Base-by-base conservation (phyloP, 176 grass and related monocot genomes). In the Bromus sterilis region DNA sequence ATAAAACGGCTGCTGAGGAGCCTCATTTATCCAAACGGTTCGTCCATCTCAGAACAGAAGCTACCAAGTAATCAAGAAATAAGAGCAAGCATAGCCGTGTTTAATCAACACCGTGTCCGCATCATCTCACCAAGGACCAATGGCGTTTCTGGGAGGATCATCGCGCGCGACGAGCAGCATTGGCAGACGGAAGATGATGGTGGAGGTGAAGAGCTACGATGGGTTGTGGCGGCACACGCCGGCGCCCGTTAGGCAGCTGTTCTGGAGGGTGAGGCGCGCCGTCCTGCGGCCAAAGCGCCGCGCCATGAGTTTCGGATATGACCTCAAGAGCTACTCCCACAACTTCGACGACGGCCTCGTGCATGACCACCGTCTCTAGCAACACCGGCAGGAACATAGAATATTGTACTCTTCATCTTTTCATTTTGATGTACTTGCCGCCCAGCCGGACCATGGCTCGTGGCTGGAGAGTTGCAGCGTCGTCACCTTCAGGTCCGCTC, bases 331-430 rank as follows among this genome's bases (percentile, higher is more conserved):
- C n/a, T n/a, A n/a, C n/a, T n/a, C n/a, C n/a, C n/a, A n/a, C 60
- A 87, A 82, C 49, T 87, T 87, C 56, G 79, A 82, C 56, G 85
- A 77, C 56, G 53, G 85, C n/a, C n/a, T n/a, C n/a, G n/a, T n/a
- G n/a, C n/a, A n/a, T n/a, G n/a, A n/a, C 39, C 66, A 59, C 26
- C 83, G 16, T 26, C 12, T 79, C 13, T 72, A 72, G 67, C 66
- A 23, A 40, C 14, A 18, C 57, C 57, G 57, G 25, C n/a, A n/a
- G n/a, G n/a, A n/a, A n/a, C n/a, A n/a, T n/a, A n/a, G n/a, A n/a
- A n/a, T n/a, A n/a, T n/a, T n/a, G n/a, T n/a, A n/a, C n/a, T n/a
- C n/a, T n/a, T n/a, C n/a, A n/a, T n/a, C n/a, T n/a, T n/a, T n/a
- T n/a, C n/a, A n/a, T n/a, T n/a, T n/a, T n/a, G n/a, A n/a, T n/a